phyloP scores from a whole-genome alignment of 169 alveolate species.

The Plasmodium relictum region DNA sequence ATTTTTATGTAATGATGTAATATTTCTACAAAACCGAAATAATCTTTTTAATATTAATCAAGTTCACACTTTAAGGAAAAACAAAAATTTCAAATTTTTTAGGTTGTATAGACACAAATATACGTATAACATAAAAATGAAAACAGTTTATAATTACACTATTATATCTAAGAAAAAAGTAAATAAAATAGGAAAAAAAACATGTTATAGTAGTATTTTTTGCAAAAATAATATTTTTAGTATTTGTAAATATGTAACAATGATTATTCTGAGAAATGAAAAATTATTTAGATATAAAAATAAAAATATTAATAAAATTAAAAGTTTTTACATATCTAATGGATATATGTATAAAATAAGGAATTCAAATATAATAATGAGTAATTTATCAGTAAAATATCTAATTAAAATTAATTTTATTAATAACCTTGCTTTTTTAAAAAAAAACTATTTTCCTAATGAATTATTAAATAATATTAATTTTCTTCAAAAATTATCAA shows the following conservation, averaged over 20 bases:
- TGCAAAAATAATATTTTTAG: conserved; percentile 44
- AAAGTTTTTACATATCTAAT: conserved; percentile 52
- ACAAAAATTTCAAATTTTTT: background rate
- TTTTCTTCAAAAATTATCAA: conserved; percentile 16
- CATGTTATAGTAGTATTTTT: conserved; percentile 23
- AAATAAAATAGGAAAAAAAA: background rate
- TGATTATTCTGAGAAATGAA: conserved; percentile 36
- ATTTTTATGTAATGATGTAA: background rate
- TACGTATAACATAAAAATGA: conserved; percentile 24
- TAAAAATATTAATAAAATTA: background rate
- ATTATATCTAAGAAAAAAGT: conserved; percentile 21
- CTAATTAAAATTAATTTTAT: conserved; percentile 30
- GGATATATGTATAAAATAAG: conserved; percentile 67
- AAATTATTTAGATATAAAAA: conserved; percentile 18
- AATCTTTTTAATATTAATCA: background rate
- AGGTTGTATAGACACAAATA: conserved; percentile 44
- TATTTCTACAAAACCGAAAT: background rate
- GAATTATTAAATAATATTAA: conserved; percentile 9
- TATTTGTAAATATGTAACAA: conserved; percentile 43
- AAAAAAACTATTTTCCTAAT: conserved; percentile 12
- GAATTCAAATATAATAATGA: conserved; percentile 19
- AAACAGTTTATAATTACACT: conserved; percentile 24
- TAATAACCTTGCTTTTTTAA: conserved; percentile 26
- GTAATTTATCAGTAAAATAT: conserved; percentile 23
- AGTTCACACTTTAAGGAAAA: background rate